phyloP scores from a whole-genome alignment of 306 rosid species.

The Styphnolobium japonicum region DNA sequence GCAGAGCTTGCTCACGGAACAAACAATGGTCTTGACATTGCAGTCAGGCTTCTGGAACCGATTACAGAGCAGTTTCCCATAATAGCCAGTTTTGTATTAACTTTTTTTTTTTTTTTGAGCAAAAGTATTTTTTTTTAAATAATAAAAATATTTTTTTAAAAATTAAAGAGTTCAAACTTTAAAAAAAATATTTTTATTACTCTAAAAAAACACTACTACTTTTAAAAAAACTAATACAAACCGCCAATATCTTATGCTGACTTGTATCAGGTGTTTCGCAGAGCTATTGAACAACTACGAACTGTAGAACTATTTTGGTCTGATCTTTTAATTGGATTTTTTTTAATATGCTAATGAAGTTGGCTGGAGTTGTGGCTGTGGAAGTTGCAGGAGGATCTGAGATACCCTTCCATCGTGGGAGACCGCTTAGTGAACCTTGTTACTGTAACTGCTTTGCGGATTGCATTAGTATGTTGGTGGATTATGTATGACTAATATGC shows the following conservation, averaged over 20 bases:
- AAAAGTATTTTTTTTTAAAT: too few species aligned
- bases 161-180: too few species aligned
- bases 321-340: background rate
- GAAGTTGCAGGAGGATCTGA: slow-evolving; percentile 65
- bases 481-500: too few species aligned
- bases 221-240: too few species aligned
- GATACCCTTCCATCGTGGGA: slow-evolving; percentile 57
- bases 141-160: too few species aligned
- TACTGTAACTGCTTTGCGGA: background rate
- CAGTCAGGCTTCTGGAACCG: slow-evolving; percentile 54
- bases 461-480: too few species aligned
- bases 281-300: background rate
- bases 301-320: background rate
- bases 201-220: too few species aligned
- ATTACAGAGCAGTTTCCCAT: slow-evolving; percentile 49
- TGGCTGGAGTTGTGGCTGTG: slow-evolving; percentile 66
- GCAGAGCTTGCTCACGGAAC: slow-evolving; percentile 54
- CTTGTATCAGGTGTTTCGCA: slow-evolving; percentile 44
- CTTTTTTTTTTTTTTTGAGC: too few species aligned
- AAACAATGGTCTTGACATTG: slow-evolving; percentile 64
- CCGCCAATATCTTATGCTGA: slow-evolving; percentile 62
- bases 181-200: too few species aligned
- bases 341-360: slow-evolving; percentile 23
- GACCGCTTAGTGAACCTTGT: slow-evolving; percentile 35
- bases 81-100: too few species aligned